Evolutionary conservation across 768 basidiomycete genomes (phyloP), one percentile per base, ranked within the genome.

Genomic region (Boletus sp.): DNA sequence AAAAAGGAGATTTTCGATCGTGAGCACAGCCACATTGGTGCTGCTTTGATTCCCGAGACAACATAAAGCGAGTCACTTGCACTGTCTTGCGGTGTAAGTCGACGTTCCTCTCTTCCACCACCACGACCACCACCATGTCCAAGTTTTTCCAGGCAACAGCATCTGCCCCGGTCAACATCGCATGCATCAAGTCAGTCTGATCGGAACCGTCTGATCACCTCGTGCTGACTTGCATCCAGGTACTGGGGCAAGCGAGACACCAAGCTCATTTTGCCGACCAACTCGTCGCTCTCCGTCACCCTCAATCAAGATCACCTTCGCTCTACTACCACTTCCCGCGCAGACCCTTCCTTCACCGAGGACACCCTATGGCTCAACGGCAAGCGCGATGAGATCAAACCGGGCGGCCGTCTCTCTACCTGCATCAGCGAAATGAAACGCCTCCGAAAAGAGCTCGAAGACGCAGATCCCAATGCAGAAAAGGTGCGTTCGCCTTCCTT

Each of bases 171-270:
- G 93, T 98, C 54, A 98, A 98, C 74, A 98, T 98, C 65, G 94
- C 94, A n/a, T 90, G 88, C 69, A 97, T 98, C 75, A 98, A 98
- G 94, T 95, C 54, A 64, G 79, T 64, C 41, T 32, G 27, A 54
- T 46, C 34, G 10, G 40, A 14, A 3, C 40, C 23, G 21, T 47
- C 37, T 8, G 30, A 51, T 51, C 3, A 25, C 23, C 8, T 47
- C 35, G 9, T 41, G 57, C 51, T 59, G 40, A 58, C 35, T 40
- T 39, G 17, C n/a, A 51, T 55, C 44, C 67, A 95, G 90, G 71
- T 98, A 98, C 79, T 99, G 97, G 97, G 97, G 97, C 59, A 99
- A 99, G 74, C 90, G 97, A 57, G 90, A 98, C 73, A 95, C 93
- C 4, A 82, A 86, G 63, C 84, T 98, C 59, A 98, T 98, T 69